Conservation (phyloP, 768 basidiomycete species). For the Podaxis sp. region DNA sequence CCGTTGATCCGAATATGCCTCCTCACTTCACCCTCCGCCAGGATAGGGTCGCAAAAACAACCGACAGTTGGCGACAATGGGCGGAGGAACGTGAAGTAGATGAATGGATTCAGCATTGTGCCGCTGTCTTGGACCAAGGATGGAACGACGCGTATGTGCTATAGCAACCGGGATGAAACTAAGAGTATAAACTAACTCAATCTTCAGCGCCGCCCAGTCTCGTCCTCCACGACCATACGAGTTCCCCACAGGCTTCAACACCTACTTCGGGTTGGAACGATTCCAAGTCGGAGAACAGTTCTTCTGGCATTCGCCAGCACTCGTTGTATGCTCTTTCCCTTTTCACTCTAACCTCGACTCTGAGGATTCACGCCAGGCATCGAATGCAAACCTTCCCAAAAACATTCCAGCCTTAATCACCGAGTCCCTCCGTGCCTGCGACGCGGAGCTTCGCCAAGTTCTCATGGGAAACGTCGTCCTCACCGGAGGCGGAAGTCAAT, state of each 20-base stretch:
- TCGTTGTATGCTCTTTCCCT: constrained; percentile 42
- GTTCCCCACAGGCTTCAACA: constrained; percentile 92
- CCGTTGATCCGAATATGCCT: constrained; percentile 67
- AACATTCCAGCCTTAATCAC: constrained; percentile 74
- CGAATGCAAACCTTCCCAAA: constrained; percentile 72
- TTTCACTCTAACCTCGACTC: background rate
- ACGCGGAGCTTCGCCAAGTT: constrained; percentile 88
- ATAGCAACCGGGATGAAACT: background rate
- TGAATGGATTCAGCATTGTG: constrained; percentile 89
- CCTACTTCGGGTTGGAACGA: constrained; percentile 79
- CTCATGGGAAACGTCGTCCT: constrained; percentile 93
- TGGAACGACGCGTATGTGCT: constrained; percentile 83
- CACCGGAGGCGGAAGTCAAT: constrained; percentile 90
- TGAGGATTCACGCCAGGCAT: constrained; percentile 30
- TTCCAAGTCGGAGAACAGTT: constrained; percentile 86
- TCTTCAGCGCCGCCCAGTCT: constrained; percentile 53
- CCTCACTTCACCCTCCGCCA: constrained; percentile 73
- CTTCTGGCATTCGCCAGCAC: constrained; percentile 69
- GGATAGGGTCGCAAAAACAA: constrained; percentile 71
- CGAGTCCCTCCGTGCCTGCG: constrained; percentile 79
- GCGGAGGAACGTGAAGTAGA: constrained; percentile 83
- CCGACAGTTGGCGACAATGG: constrained; percentile 80
- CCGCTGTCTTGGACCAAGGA: constrained; percentile 80
- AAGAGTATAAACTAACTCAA: background rate
- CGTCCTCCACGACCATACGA: constrained; percentile 77